These are phyloP conservation scores for Herpetospermum pedunculosum DNA, from an alignment of 306 rosid species.

Conservation along the genomic window DNA sequence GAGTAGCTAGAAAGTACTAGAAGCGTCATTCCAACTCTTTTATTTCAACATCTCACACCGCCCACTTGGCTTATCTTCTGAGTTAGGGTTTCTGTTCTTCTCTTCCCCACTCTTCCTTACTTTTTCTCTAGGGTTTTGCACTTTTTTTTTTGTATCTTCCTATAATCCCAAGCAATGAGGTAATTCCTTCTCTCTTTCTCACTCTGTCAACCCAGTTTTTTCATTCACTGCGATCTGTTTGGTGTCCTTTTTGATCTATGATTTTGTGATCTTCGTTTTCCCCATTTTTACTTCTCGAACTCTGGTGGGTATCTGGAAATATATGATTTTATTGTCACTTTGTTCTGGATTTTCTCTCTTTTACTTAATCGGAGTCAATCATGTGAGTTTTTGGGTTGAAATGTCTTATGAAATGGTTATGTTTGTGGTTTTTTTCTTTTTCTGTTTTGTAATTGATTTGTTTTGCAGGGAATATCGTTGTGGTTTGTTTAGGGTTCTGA, in stretches of 20 bases:
- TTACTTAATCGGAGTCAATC: neutral
- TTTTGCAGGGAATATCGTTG: neutral
- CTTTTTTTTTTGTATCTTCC: neutral
- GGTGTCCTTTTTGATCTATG: neutral
- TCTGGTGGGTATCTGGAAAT: neutral
- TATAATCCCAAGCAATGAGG: neutral
- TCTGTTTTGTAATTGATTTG: neutral
- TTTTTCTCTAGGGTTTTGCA: neutral
- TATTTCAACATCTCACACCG: neutral
- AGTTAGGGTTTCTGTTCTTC: constrained; percentile 4
- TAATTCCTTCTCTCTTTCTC: neutral
- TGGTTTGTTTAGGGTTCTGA: neutral
- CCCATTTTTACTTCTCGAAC: neutral
- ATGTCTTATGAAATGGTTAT: neutral
- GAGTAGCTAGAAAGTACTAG: constrained; percentile 6
- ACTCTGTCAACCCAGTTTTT: neutral
- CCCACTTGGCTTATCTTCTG: neutral
- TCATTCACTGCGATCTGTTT: neutral
- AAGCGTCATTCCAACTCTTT: neutral
- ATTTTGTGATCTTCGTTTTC: neutral
- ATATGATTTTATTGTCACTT: neutral
- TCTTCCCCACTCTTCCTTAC: neutral
- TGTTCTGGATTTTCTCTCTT: neutral
- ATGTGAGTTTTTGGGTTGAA: neutral
- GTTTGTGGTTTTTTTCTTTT: neutral